A percentile compares a stretch with the other conserved stretches of the same genome.
Conservation (phyloP, 202 grass and related monocot genomes). For the Miscanthus sacchariflorus region DNA sequence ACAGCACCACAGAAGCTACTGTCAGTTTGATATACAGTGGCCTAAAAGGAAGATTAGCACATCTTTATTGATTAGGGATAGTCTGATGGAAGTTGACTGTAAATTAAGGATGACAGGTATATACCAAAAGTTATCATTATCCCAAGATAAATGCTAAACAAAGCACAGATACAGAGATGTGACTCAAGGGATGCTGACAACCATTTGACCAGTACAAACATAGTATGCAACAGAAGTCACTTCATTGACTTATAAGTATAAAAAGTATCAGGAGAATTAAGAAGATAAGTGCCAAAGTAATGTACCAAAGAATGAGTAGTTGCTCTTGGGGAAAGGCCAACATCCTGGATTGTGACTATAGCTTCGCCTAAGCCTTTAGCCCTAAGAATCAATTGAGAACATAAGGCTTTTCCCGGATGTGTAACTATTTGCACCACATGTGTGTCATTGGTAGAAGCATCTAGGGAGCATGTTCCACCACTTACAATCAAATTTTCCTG, state of each 20-base stretch:
- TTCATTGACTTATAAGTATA: constrained; percentile 26
- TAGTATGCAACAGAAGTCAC: constrained; percentile 27
- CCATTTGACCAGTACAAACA: constrained; percentile 45
- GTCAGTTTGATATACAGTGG: constrained; percentile 26
- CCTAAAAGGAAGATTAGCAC: neutral
- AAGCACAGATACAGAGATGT: constrained; percentile 8
- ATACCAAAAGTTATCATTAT: constrained; percentile 33
- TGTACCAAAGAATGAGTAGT: constrained; percentile 74
- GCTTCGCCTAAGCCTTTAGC: constrained; percentile 78
- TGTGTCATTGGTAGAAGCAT: constrained; percentile 92
- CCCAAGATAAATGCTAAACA: constrained; percentile 38
- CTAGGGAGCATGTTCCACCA: constrained; percentile 92
- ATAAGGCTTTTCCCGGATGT: constrained; percentile 69
- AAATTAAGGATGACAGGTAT: constrained; percentile 11
- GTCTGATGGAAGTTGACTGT: constrained; percentile 9
- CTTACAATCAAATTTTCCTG: constrained; percentile 84
- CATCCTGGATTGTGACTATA: constrained; percentile 75
- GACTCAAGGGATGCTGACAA: neutral
- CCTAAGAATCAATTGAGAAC: constrained; percentile 81
- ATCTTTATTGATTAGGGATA: constrained; percentile 22
- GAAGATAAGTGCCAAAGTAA: constrained; percentile 31
- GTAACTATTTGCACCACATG: constrained; percentile 72
- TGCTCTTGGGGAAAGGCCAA: constrained; percentile 87
- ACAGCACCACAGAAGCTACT: neutral
- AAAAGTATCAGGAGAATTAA: constrained; percentile 28